phyloP scores from a whole-genome alignment of 306 rosid genomes.

The Cercis canadensis region DNA sequence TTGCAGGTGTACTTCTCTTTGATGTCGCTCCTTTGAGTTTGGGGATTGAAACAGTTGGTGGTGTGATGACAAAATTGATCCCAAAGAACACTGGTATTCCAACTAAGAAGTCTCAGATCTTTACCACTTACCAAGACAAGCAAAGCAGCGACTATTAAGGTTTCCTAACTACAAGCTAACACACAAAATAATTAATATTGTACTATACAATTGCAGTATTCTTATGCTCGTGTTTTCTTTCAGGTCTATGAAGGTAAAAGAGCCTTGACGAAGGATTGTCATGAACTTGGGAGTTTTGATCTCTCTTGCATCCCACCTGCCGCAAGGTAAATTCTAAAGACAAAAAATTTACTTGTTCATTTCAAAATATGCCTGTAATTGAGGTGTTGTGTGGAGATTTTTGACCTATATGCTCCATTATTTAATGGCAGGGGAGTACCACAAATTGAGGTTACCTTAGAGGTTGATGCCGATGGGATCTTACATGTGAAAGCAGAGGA shows the following conservation, averaged over 20 bases:
- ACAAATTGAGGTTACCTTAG: conserved; percentile 56
- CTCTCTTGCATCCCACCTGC: conserved; percentile 52
- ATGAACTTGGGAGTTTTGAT: conserved; percentile 44
- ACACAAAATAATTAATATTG: too few species aligned
- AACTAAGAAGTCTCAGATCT: conserved; percentile 45
- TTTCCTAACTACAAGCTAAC: conserved; percentile 2
- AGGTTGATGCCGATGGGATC: conserved; percentile 51
- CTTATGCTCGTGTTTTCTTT: too few species aligned
- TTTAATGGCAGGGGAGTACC: conserved; percentile 50
- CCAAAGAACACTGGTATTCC: conserved; percentile 50
- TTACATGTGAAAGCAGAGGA: conserved; percentile 49
- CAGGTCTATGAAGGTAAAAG: conserved; percentile 52
- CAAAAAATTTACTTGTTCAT: too few species aligned
- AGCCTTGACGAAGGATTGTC: conserved; percentile 48
- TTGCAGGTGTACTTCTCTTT: conserved; percentile 35
- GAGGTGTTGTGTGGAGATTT: too few species aligned
- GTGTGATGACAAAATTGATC: conserved; percentile 53
- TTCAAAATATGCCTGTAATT: too few species aligned
- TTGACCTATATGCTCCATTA: not conserved
- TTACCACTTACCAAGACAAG: conserved; percentile 50
- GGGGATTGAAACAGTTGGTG: conserved; percentile 53
- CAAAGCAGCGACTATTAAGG: conserved; percentile 46
- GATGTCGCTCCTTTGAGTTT: conserved; percentile 50
- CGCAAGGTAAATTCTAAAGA: conserved; percentile 39
- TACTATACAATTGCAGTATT: too few species aligned